phyloP scores from a whole-genome alignment of 129 eudicot species.

The Flaveria sonorensis region DNA sequence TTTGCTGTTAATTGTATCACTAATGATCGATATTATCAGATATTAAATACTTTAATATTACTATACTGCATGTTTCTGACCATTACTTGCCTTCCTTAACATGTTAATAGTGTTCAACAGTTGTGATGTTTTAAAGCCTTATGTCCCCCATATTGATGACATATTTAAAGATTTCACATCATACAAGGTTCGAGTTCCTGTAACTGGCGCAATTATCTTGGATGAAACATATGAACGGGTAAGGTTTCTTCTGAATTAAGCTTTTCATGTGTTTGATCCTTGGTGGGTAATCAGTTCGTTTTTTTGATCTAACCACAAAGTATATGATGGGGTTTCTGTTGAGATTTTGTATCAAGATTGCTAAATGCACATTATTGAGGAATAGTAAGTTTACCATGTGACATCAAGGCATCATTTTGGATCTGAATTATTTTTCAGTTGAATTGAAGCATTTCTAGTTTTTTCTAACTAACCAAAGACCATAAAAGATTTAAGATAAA shows the following conservation, averaged over 20 bases:
- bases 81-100: constrained; percentile 54
- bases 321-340: constrained; percentile 10
- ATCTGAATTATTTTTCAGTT: neutral
- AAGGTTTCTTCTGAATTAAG: constrained; percentile 28
- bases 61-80: neutral
- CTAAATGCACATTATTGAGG: neutral
- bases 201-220: constrained; percentile 95
- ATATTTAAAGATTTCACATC: constrained; percentile 97
- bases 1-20: constrained; percentile 19
- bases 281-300: neutral
- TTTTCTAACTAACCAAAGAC: constrained; percentile 10
- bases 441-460: neutral
- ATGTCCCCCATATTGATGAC: constrained; percentile 93
- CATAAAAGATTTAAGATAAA: neutral
- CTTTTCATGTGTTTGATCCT: constrained; percentile 12
- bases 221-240: constrained; percentile 95
- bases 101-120: constrained; percentile 76
- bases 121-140: constrained; percentile 95
- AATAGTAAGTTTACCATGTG: neutral
- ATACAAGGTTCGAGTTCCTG: constrained; percentile 98
- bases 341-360: neutral
- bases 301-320: neutral
- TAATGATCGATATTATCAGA: neutral
- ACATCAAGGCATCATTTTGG: neutral
- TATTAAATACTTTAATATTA: neutral